Percentiles rank a stretch among this genome's conserved stretches.
phyloP scores from a whole-genome alignment of 495 filamentous ascomycete species.

The Neurospora sp. region DNA sequence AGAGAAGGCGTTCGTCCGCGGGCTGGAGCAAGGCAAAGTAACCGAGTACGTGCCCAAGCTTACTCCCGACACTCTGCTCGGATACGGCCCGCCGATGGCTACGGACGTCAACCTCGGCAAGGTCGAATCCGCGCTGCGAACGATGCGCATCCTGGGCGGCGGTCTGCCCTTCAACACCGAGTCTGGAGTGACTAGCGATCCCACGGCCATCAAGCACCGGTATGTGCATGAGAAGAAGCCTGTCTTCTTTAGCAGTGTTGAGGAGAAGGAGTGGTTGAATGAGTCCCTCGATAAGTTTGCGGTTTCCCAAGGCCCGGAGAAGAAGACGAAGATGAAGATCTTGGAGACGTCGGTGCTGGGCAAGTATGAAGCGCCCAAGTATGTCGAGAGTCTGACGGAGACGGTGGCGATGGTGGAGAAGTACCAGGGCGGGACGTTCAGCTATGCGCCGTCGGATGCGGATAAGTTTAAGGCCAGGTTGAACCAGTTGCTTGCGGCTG shows the following conservation, averaged over 20 bases:
- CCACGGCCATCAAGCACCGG: slow-evolving; percentile 4
- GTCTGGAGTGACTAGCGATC: slow-evolving; percentile 14
- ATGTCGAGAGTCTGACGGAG: slow-evolving; percentile 18
- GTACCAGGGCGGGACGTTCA: slow-evolving; percentile 21
- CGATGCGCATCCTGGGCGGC: slow-evolving; percentile 23
- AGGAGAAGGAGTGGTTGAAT: slow-evolving; percentile 30
- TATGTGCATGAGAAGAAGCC: slow-evolving; percentile 15
- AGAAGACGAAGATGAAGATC: slow-evolving; percentile 25
- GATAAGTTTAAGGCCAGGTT: slow-evolving; percentile 18
- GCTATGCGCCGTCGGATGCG: slow-evolving; percentile 14
- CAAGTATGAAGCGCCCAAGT: slow-evolving; percentile 24
- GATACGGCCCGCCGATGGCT: slow-evolving; percentile 25
- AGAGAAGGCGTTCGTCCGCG: slow-evolving; percentile 14
- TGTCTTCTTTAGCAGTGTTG: slow-evolving; percentile 20
- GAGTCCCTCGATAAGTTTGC: slow-evolving; percentile 2
- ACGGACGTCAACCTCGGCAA: slow-evolving; percentile 14
- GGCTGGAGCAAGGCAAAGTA: slow-evolving; percentile 19
- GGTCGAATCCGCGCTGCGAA: slow-evolving; percentile 19
- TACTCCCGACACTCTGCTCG: slow-evolving; percentile 12
- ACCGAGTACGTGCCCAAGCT: slow-evolving; percentile 16
- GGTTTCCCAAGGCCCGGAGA: slow-evolving; percentile 6
- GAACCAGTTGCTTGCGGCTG: slow-evolving; percentile 13
- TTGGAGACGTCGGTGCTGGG: slow-evolving; percentile 32
- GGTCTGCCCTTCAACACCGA: slow-evolving; percentile 19
- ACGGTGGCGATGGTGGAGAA: slow-evolving; percentile 22